phyloP scores from a whole-genome alignment of 768 basidiomycete genomes.

The Nidularia pulvinata region DNA sequence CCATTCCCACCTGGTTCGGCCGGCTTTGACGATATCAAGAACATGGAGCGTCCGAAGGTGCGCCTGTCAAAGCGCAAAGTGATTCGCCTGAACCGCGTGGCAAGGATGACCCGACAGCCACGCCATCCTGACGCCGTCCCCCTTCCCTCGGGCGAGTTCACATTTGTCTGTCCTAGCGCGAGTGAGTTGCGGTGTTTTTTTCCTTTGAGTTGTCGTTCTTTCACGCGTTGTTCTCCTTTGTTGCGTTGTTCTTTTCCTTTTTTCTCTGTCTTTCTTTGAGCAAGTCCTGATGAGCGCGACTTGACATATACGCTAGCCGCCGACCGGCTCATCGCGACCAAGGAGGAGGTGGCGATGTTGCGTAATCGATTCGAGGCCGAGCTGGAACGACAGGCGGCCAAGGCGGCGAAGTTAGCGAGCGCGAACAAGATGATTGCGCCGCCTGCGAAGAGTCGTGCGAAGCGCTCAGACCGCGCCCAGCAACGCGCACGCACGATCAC shows the following conservation, averaged over 20 bases:
- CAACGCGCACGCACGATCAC: constrained; percentile 26
- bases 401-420: constrained; percentile 54
- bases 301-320: constrained; percentile 45
- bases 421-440: constrained; percentile 18
- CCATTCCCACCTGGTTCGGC: constrained; percentile 8
- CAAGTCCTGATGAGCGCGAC: constrained; percentile 4
- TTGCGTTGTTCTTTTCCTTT: constrained; percentile 11
- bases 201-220: background rate
- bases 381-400: constrained; percentile 67
- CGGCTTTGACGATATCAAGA: constrained; percentile 6
- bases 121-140: constrained; percentile 42
- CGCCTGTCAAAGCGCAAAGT: constrained; percentile 56
- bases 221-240: constrained; percentile 3
- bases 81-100: constrained; percentile 44
- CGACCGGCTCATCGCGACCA: constrained; percentile 67
- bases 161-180: constrained; percentile 59
- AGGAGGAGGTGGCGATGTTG: constrained; percentile 65
- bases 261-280: constrained; percentile 13
- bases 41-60: constrained; percentile 26
- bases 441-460: constrained; percentile 17
- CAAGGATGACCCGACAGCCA: constrained; percentile 35
- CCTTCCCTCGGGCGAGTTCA: constrained; percentile 56
- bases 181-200: constrained; percentile 58
- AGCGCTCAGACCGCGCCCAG: constrained; percentile 35
- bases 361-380: constrained; percentile 74